Base-by-base conservation (phyloP, 371 early-diverging fungal genomes). In the Mortierella sp. region DNA sequence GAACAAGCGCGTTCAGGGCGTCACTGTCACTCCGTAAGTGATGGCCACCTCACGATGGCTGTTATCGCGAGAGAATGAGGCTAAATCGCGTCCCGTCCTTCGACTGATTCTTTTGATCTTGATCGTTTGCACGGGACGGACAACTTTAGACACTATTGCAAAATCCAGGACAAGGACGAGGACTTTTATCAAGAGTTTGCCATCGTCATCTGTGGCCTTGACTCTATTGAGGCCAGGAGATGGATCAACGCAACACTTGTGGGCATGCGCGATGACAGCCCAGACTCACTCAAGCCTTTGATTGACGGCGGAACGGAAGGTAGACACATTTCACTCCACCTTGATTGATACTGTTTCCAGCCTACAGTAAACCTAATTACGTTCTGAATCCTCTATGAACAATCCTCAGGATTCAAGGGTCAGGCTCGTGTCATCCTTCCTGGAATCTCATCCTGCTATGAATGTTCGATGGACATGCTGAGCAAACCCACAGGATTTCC, bases 241-340 rank as follows among this genome's bases (percentile, higher is more conserved):
- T 98, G 99, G 99, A 95, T 97, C 39, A 98, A 97, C 73, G 94
- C 95, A 5, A 94, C 91, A 24, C 54, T 97, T 21, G 81, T 93
- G 19, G 84, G 86, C 7, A 89, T 97, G 87, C 87, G 84, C 7
- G 93, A 94, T 39, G 82, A 91, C 6, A 83, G 87, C 56, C 86
- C 89, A 1, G 84, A 84, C 17, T 84, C 88, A 3, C 75, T 94
- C 60, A 97, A 90, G 66, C 95, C 95, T 9, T 83, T 98, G 49
- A 91, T 98, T 58, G 99, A 98, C 60, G 99, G 99, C 7, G 99
- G 99, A 11, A 97, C 97, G 2, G 99, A 98, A 83, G 98, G 90
- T 83, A 68, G n/a, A n/a, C n/a, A n/a, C n/a, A n/a, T n/a, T n/a
- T 27, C 56, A 19, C 24, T 1, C 1, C 26, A 37, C 6, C 31